phyloP scores from a whole-genome alignment of 2,329 filamentous ascomycete genomes.

The Huntiella savannae region DNA sequence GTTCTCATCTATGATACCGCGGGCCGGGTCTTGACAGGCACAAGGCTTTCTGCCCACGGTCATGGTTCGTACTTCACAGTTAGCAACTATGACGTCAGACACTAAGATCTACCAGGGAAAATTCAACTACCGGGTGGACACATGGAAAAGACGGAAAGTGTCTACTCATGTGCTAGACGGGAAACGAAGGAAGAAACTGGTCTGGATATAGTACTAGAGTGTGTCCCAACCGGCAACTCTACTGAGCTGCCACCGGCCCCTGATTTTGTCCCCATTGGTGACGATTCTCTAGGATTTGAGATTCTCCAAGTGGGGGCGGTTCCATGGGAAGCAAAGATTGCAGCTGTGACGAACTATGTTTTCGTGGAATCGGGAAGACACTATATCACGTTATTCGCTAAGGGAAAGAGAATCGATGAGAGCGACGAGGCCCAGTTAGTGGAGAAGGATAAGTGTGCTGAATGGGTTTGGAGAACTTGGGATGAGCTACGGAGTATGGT shows the following conservation, averaged over 20 bases:
- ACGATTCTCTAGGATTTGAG: too few species aligned
- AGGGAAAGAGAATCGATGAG: slow-evolving; percentile 29
- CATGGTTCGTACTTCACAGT: slow-evolving; percentile 20
- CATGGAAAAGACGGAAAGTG: slow-evolving; percentile 48
- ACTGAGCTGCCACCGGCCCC: not conserved
- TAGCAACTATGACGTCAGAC: not conserved
- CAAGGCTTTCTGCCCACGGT: slow-evolving; percentile 29
- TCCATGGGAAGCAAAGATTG: slow-evolving; percentile 20
- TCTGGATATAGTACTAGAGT: slow-evolving; percentile 30
- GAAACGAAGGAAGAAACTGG: slow-evolving; percentile 56
- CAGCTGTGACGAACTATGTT: slow-evolving; percentile 48
- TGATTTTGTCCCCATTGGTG: not conserved
- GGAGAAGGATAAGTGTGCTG: slow-evolving; percentile 32
- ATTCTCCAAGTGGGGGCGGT: not conserved
- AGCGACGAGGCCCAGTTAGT: slow-evolving; percentile 27
- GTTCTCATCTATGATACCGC: slow-evolving; percentile 25
- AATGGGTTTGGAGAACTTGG: slow-evolving; percentile 31
- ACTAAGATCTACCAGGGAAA: slow-evolving; percentile 24
- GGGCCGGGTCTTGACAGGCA: slow-evolving; percentile 28
- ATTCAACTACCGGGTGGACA: slow-evolving; percentile 58
- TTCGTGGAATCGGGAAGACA: slow-evolving; percentile 44
- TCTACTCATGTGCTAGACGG: slow-evolving; percentile 41
- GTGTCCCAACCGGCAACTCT: not conserved
- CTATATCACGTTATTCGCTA: slow-evolving; percentile 56
- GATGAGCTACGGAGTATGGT: slow-evolving; percentile 18